Base-by-base conservation (phyloP, 2,329 filamentous ascomycete genomes). In the Beauveria rudraprayagi region DNA sequence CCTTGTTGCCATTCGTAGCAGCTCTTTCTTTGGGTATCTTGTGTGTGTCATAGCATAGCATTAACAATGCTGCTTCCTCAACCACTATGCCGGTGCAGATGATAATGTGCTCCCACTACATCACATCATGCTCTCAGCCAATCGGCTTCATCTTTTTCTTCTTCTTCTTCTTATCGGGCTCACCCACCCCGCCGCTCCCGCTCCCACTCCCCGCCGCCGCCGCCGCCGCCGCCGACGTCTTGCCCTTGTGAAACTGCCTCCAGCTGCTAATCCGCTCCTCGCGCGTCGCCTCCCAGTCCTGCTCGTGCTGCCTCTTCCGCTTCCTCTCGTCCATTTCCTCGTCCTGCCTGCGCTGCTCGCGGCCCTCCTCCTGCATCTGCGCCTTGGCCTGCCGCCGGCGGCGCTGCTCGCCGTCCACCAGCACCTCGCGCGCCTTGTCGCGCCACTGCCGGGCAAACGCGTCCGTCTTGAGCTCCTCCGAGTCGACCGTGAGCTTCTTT, bases 331-430 rank as follows among this genome's bases (percentile, higher is more conserved):
- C 91, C 10, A 89, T 64, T 76, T 97, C 93, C 67, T 92, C 90
- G 24, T 99, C 94, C 69, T 87, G 87, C 72, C 89, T 89, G 71
- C 86, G 85, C 81, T 95, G 87, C 78, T 94, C 88, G 60, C 94
- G 82, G 7, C 94, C 94, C 74, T 99, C 93, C 75, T 99, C 94
- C 75, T 96, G 91, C 87, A 99, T 89, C 79, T 94, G 90, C 46
- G 90, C 94, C 78, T 96, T 95, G 72, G 93, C 75, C 80, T 96
- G 92, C 66, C 92, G 83, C 63, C 90, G 82, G 60, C 91, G 82
- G 57, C 94, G 83, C 69, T 92, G 84, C 77, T 97, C 94, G 71
- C 95, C 93, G 70, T 99, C 94, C 69, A 97, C 86, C 66, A 99
- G 83, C 50, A 99, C 94, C 70, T 88, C 84, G 67, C 91, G 89